Evolutionary conservation across 345 rosid species (phyloP), one percentile per base, ranked within the genome.

Genomic region (Eucalyptus grandis): DNA sequence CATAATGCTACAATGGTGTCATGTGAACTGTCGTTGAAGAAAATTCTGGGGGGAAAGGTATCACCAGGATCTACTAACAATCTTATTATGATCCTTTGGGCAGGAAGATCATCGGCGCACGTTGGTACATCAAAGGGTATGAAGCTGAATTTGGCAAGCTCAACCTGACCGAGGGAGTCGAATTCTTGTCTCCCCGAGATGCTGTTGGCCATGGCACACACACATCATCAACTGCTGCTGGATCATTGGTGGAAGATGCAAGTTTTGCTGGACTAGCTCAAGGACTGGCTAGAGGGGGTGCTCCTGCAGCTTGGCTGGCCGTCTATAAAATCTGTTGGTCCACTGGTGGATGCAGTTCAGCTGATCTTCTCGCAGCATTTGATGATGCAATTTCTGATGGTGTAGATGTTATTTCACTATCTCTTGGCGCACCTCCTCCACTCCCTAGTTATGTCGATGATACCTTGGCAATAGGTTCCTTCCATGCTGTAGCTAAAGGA

Each of bases 41-140:
- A 86, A 51, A 30, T 86, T 86, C 27, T 77, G 83, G 83, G 5
- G 47, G 83, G 47, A 77, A 37, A 77, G 27, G 43, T 19, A 77
- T 77, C 27, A 11, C 83, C 27, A 6, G 83, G 47, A 77, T 77
- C 83, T 77, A 37, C 46, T 77, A 37, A 37, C 49, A 60, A 87
- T 60, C 83, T 72, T 34, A 49, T 26, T 37, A 9, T 30, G 11
- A 80, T 62, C 34, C 87, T 51, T 90, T 88, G 80, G 67, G 56
- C 91, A 93, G 94, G 89, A 94, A 93, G 91, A 90, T 94, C 51
- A 92, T 93, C 3, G 95, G 95, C 11, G 95, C 93, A 27, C 93
- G 94, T 50, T 92, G 92, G 93, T 91, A 93, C 53, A 65, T 90
- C 88, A 91, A 91, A 88, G 95, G 95, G 88, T 93, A 93, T 46